phyloP scores from a whole-genome alignment of 495 filamentous ascomycete genomes.

The Articulospora tetracladia region DNA sequence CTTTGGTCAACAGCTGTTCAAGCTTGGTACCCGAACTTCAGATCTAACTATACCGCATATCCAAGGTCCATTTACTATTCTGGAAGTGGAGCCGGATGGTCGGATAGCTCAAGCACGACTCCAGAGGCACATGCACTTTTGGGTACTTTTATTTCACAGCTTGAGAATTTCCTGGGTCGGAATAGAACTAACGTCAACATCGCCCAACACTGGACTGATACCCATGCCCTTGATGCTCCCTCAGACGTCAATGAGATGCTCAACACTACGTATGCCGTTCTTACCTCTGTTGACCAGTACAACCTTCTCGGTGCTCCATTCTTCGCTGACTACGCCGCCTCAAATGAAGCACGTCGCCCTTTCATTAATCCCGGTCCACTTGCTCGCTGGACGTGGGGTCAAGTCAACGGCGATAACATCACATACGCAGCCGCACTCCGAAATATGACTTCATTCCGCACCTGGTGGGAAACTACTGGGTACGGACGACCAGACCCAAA shows the following conservation, averaged over 20 bases:
- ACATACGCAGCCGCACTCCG: not conserved
- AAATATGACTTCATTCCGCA: not conserved
- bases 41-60: not conserved
- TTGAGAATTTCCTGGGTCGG: not conserved
- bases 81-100: not conserved
- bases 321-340: conserved; percentile 29
- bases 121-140: not conserved
- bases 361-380: conserved; percentile 52
- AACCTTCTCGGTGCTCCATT: not conserved
- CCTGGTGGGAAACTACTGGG: not conserved
- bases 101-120: not conserved
- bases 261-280: not conserved
- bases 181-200: not conserved
- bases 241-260: not conserved
- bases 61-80: not conserved
- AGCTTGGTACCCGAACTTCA: not conserved
- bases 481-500: not conserved
- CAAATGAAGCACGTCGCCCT: conserved; percentile 42
- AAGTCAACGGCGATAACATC: not conserved
- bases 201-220: not conserved
- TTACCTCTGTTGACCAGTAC: not conserved
- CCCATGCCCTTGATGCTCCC: not conserved
- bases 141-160: not conserved
- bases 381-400: conserved; percentile 50
- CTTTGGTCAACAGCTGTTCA: not conserved